These are phyloP conservation scores for Mortierella alpina DNA, from an alignment of 192 early-diverging fungal genomes.

Conservation along the genomic window DNA sequence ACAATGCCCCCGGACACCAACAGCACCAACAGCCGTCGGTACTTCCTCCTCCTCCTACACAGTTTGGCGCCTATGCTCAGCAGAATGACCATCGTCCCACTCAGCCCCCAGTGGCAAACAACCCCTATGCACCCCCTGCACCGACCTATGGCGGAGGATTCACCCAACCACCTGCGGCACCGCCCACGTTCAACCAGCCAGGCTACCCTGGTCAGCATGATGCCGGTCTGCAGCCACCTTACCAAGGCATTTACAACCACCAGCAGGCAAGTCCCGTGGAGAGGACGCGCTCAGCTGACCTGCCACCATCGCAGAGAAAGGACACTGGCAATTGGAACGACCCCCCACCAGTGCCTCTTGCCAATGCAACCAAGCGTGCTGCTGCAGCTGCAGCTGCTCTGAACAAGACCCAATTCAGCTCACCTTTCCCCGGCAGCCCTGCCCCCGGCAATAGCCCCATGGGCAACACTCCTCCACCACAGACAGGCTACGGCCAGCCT, in stretches of 20 bases:
- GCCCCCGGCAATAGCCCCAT: conserved; percentile 40
- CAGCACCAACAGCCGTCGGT: conserved; percentile 33
- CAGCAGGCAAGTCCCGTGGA: conserved; percentile 38
- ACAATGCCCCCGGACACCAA: conserved; percentile 44
- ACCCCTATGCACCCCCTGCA: conserved; percentile 39
- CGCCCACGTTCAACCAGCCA: conserved; percentile 35
- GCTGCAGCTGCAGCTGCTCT: conserved; percentile 53
- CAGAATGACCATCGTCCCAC: conserved; percentile 44
- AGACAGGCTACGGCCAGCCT: conserved; percentile 39
- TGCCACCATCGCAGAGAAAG: conserved; percentile 57
- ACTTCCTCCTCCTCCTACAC: conserved; percentile 38
- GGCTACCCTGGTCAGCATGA: conserved; percentile 24
- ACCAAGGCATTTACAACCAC: conserved; percentile 31
- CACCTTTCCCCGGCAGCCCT: conserved; percentile 53
- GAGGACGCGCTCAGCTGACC: conserved; percentile 37
- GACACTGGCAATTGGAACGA: conserved; percentile 68
- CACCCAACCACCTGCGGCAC: conserved; percentile 21
- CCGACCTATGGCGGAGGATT: conserved; percentile 28
- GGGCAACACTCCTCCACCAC: conserved; percentile 55
- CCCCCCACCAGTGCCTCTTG: conserved; percentile 57
- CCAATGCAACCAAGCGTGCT: conserved; percentile 33
- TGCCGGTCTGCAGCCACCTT: conserved; percentile 20
- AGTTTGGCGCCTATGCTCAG: conserved; percentile 30
- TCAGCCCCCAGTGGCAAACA: conserved; percentile 38
- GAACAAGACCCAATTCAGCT: conserved; percentile 53